A percentile compares a stretch with the other conserved stretches of the same genome.
These are phyloP conservation scores for Phanerochaete sordida DNA, from an alignment of 768 basidiomycete species.

Conservation along the genomic window DNA sequence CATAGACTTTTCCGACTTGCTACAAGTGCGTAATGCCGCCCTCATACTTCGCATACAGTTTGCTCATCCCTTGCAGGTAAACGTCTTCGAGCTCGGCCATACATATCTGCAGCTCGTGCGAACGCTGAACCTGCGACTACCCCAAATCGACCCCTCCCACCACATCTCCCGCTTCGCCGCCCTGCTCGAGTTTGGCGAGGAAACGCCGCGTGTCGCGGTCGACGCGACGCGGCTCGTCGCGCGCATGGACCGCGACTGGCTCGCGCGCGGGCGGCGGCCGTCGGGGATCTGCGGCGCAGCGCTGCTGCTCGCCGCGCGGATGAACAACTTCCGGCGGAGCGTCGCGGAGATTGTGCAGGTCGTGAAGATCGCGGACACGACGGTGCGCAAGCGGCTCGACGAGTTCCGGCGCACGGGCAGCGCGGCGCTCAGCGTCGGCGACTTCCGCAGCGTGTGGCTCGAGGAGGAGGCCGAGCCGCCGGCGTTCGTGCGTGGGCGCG, in stretches of 20 bases:
- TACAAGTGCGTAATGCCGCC: slow-evolving; percentile 54
- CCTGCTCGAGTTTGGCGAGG: slow-evolving; percentile 93
- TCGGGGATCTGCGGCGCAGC: slow-evolving; percentile 98
- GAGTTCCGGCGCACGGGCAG: slow-evolving; percentile 93
- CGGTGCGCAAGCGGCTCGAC: slow-evolving; percentile 86
- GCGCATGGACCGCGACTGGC: slow-evolving; percentile 96
- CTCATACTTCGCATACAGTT: neutral
- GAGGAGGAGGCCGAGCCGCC: slow-evolving; percentile 93
- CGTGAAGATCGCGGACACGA: slow-evolving; percentile 97
- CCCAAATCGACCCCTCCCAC: slow-evolving; percentile 92
- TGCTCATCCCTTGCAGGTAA: slow-evolving; percentile 54
- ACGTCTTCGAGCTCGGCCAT: slow-evolving; percentile 95
- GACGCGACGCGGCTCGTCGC: slow-evolving; percentile 93
- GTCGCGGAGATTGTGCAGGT: slow-evolving; percentile 97
- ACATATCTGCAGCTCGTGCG: slow-evolving; percentile 94
- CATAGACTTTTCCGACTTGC: slow-evolving; percentile 96
- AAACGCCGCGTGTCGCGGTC: slow-evolving; percentile 85
- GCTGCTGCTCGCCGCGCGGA: slow-evolving; percentile 89
- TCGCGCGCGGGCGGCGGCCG: slow-evolving; percentile 90
- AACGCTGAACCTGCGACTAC: slow-evolving; percentile 78
- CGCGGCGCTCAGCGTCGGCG: slow-evolving; percentile 79
- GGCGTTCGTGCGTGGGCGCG: slow-evolving; percentile 76
- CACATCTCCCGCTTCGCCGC: slow-evolving; percentile 95
- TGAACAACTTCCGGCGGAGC: slow-evolving; percentile 95
- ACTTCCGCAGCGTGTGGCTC: slow-evolving; percentile 88